Base-by-base conservation (phyloP, 2,329 filamentous ascomycete genomes). In the Pseudodiploospora longispora region DNA sequence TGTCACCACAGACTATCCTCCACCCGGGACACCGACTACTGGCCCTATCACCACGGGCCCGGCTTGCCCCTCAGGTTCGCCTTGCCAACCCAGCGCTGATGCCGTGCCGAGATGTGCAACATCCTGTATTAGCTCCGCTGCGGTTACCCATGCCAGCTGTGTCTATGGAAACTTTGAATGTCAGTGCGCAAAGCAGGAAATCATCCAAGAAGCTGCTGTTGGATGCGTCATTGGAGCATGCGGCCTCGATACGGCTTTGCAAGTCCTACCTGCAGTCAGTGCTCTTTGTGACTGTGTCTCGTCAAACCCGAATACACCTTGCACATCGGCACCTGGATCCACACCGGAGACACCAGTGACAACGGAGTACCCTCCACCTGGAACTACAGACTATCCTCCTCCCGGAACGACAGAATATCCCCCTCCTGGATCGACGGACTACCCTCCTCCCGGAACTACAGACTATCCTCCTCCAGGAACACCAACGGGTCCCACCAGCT, bases 171-270 rank as follows among this genome's bases (percentile, higher is more conserved):
- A 55, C 42, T 52, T 45, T 44, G 37, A 39, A 32, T 55, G 52
- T 36, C 46, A 49, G 10, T 55, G 52, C 39, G 30, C 41, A 12
- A 48, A 47, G 28, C 42, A 42, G 6, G 30, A 36, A 12, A 41
- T 44, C 7, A 53, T 57, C 28, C 53, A 55, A 41, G 34, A 12
- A 6, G 42, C 30, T 6, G 46, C 46, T n/a, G 27, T 45, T 9
- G 43, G 30, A 8, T 59, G 57, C 34, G 56, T 59, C n/a, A 47
- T 57, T 29, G 36, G 27, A 2, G 50, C 44, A 8, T 59, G 57
- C 34, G 54, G 50, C 19, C 30, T 47, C 28, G 27, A 30, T 3
- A 45, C 34, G 6, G 55, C 50, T 9, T 32, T 55, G 4, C n/a
- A 43, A 6, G 53, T 58, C 6, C 40, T 58, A 5, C 30, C 36